Conservation (phyloP, 805 yeast species). For the Schizosaccharomyces octosporus region DNA sequence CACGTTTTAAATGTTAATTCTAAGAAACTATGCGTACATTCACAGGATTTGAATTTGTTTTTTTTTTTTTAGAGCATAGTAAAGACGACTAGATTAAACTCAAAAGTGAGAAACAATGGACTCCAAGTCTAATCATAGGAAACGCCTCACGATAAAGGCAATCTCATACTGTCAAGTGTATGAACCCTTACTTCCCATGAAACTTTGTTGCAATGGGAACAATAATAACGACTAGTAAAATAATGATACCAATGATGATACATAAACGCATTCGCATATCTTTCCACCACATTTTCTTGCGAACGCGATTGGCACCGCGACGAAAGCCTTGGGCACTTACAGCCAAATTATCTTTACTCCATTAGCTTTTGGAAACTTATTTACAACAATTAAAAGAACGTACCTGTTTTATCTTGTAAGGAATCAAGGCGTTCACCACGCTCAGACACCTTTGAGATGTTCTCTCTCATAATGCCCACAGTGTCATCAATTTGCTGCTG, state of each 20-base stretch:
- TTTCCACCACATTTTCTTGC: slow-evolving; percentile 98
- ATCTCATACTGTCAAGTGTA: neutral
- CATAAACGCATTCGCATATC: slow-evolving; percentile 92
- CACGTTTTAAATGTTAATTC: too few relatives aligned
- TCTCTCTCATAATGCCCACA: slow-evolving; percentile 91
- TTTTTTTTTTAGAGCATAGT: too few relatives aligned
- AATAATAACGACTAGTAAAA: slow-evolving; percentile 60
- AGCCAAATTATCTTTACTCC: slow-evolving; percentile 44
- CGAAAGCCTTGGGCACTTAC: slow-evolving; percentile 84
- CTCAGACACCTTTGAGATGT: slow-evolving; percentile 84
- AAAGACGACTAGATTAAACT: too few relatives aligned
- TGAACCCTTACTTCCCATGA: neutral
- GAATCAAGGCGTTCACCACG: slow-evolving; percentile 81
- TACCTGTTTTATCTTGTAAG: slow-evolving; percentile 49
- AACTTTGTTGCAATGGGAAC: slow-evolving; percentile 61
- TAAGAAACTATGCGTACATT: too few relatives aligned
- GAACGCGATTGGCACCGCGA: slow-evolving; percentile 86
- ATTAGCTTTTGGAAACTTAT: slow-evolving; percentile 13
- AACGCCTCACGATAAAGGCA: neutral
- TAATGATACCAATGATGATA: slow-evolving; percentile 49
- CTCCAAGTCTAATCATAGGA: neutral
- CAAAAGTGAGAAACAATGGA: too few relatives aligned
- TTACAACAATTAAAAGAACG: neutral
- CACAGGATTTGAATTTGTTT: too few relatives aligned
- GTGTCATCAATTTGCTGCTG: slow-evolving; percentile 69